Conservation (phyloP, 2,329 filamentous ascomycete species). For the Hypocreales sp. region DNA sequence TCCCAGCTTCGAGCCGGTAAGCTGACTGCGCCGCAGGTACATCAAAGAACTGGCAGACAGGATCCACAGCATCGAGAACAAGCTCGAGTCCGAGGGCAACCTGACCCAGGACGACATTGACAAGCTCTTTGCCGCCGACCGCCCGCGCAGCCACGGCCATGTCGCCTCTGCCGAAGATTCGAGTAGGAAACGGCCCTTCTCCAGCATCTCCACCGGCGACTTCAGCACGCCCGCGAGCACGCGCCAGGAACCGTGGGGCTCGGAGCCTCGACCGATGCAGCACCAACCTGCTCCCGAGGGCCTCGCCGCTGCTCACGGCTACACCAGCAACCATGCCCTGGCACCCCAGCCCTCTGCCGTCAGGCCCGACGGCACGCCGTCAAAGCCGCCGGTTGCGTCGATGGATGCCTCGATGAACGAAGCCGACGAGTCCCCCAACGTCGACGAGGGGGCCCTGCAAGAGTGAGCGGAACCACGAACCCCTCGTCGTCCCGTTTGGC, state of each 20-base stretch:
- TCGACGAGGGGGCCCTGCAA: constrained; percentile 29
- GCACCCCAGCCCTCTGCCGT: constrained; percentile 28
- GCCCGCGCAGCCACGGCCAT: constrained; percentile 14
- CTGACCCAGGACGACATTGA: constrained; percentile 31
- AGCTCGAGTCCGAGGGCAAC: constrained; percentile 41
- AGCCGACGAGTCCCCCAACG: constrained; percentile 15
- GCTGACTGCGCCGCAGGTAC: constrained; percentile 51
- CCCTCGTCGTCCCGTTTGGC: not conserved
- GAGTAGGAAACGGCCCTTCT: constrained; percentile 30
- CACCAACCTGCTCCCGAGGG: constrained; percentile 22
- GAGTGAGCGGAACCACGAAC: constrained; percentile 19
- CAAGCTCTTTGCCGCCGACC: constrained; percentile 19
- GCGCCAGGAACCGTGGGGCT: constrained; percentile 29
- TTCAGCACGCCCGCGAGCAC: constrained; percentile 23
- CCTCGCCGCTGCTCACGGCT: constrained; percentile 13
- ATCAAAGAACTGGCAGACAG: constrained; percentile 85
- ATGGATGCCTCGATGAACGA: constrained; percentile 21
- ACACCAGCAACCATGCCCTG: constrained; percentile 24
- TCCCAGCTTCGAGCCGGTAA: no score
- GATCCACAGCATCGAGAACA: constrained; percentile 67
- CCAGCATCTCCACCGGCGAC: constrained; percentile 27
- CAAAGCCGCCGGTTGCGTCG: constrained; percentile 17
- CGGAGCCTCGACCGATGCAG: constrained; percentile 30
- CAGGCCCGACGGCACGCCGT: constrained; percentile 20
- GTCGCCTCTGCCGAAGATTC: constrained; percentile 11